Conservation (phyloP, 2,329 filamentous ascomycete species). For the Colletotrichum sp. region DNA sequence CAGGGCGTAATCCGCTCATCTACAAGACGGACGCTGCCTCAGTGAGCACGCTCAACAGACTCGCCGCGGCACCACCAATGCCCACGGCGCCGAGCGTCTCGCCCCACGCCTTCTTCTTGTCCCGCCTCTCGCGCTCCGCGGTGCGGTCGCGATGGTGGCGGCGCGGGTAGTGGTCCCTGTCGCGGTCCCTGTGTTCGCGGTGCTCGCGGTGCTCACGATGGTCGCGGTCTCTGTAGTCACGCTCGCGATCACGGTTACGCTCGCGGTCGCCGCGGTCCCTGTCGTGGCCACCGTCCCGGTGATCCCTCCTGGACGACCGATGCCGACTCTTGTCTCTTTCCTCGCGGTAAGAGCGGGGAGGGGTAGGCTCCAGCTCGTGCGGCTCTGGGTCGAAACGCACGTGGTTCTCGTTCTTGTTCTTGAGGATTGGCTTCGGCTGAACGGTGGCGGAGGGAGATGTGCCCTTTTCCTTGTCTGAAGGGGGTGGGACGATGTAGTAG, state of each 20-base stretch:
- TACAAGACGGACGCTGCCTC: conserved; percentile 53
- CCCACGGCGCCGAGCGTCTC: conserved; percentile 63
- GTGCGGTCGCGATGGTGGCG: conserved; percentile 29
- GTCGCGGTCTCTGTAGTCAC: conserved; percentile 32
- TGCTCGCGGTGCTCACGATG: conserved; percentile 34
- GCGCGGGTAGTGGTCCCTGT: conserved; percentile 42
- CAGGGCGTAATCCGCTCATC: not conserved
- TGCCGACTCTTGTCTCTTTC: conserved; percentile 34
- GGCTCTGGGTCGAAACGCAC: conserved; percentile 58
- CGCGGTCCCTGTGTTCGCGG: conserved; percentile 39
- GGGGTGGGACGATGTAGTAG: conserved; percentile 47
- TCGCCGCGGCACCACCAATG: conserved; percentile 65
- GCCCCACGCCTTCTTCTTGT: conserved; percentile 52
- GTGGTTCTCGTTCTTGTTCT: conserved; percentile 64
- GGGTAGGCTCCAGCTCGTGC: conserved; percentile 42
- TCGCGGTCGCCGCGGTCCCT: conserved; percentile 38
- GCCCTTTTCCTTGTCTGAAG: conserved; percentile 27
- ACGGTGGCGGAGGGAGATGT: conserved; percentile 39
- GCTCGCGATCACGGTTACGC: conserved; percentile 42
- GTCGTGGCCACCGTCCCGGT: conserved; percentile 31
- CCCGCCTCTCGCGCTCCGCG: conserved; percentile 29
- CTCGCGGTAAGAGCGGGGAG: conserved; percentile 30
- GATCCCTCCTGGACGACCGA: conserved; percentile 22
- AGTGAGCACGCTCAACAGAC: conserved; percentile 60
- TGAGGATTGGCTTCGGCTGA: conserved; percentile 63